Percentiles rank a stretch among this genome's conserved stretches.
Conservation (phyloP, 768 basidiomycete species). For the Sistotremastrum suecicum region DNA sequence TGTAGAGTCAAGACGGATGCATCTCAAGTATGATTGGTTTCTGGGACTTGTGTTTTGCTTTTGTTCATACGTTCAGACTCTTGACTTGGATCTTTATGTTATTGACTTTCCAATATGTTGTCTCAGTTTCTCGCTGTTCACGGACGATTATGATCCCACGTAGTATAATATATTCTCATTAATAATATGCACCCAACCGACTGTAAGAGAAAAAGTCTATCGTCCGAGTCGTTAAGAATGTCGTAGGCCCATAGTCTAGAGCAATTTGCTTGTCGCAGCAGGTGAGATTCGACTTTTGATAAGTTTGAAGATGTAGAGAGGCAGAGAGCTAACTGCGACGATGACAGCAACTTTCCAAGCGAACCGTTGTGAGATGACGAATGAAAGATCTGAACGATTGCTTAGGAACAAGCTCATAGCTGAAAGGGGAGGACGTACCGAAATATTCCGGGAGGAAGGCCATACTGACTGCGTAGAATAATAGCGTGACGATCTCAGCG, state of each 20-base stretch:
- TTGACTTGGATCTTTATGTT: too few relatives aligned
- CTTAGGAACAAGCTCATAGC: background rate
- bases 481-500: conserved; percentile 76
- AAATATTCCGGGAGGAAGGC: conserved; percentile 94
- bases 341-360: conserved; percentile 93
- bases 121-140: too few relatives aligned
- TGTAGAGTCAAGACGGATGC: too few relatives aligned
- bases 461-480: conserved; percentile 83
- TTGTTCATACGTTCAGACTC: too few relatives aligned
- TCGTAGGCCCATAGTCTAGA: conserved; percentile 21
- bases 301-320: conserved; percentile 81
- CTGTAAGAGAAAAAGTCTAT: too few relatives aligned
- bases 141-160: too few relatives aligned
- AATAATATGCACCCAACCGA: too few relatives aligned
- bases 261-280: conserved; percentile 84
- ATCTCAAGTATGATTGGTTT: too few relatives aligned
- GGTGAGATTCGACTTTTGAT: conserved; percentile 80
- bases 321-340: conserved; percentile 86
- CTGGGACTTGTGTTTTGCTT: too few relatives aligned
- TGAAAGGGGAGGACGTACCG: conserved; percentile 37
- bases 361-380: conserved; percentile 79
- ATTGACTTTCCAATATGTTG: too few relatives aligned
- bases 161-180: too few relatives aligned
- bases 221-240: too few relatives aligned
- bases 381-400: conserved; percentile 48